A percentile compares a stretch with the other conserved stretches of the same genome.
phyloP scores from a whole-genome alignment of 2,329 filamentous ascomycete species.

The Fusarium ramigenum region DNA sequence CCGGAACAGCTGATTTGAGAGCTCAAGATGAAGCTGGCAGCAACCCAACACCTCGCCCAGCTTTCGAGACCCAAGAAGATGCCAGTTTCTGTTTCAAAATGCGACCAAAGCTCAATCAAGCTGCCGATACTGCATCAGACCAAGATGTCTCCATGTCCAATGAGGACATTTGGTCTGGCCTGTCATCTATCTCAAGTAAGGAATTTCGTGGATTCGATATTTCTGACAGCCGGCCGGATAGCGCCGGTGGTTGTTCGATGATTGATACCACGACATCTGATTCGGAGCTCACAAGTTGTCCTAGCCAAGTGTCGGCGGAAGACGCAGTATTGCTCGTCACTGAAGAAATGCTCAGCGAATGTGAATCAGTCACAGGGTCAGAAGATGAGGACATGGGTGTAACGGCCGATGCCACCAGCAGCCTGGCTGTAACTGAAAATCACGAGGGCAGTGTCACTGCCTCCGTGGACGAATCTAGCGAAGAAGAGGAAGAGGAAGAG shows the following conservation, averaged over 20 bases:
- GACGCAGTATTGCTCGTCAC: neutral
- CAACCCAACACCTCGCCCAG: neutral
- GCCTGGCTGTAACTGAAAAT: neutral
- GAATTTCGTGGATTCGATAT: constrained; percentile 13
- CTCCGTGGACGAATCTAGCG: neutral
- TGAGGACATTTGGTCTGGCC: constrained; percentile 32
- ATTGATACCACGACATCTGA: neutral
- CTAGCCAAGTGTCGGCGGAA: neutral
- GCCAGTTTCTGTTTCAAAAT: constrained; percentile 48
- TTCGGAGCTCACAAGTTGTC: neutral
- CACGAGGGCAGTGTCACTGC: neutral
- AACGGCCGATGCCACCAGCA: neutral
- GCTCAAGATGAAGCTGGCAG: neutral
- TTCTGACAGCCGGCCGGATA: neutral
- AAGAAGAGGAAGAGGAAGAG: neutral
- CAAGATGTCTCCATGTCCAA: neutral
- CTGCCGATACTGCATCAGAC: neutral
- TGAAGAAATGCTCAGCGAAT: neutral
- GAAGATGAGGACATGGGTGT: constrained; percentile 3
- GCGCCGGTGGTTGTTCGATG: neutral
- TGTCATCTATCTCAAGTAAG: constrained; percentile 32
- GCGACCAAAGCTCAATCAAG: constrained; percentile 8
- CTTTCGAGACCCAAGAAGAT: constrained; percentile 46
- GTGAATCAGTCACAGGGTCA: neutral
- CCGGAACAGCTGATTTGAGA: neutral